phyloP scores from a whole-genome alignment of 2,329 filamentous ascomycete genomes.

The Venturia aucupariae region DNA sequence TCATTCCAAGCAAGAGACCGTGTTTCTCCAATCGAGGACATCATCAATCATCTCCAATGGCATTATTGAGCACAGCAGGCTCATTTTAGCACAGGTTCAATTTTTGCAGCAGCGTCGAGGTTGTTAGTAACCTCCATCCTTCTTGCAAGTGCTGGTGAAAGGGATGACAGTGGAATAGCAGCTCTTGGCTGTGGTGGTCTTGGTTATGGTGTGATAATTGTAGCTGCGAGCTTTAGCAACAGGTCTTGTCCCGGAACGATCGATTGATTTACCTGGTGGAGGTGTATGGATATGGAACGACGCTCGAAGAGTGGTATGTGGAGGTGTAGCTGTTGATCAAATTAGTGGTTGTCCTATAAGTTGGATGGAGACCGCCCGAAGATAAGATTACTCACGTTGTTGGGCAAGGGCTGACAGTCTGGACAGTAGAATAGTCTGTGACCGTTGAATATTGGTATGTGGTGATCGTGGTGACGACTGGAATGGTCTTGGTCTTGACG shows the following conservation, averaged over 20 bases:
- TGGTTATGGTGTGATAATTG: neutral
- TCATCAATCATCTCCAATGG: neutral
- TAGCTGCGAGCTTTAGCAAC: neutral
- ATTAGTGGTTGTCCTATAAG: neutral
- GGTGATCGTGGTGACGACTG: neutral
- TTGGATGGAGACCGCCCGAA: neutral
- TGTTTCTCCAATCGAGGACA: neutral
- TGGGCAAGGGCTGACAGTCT: neutral
- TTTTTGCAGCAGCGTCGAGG: neutral
- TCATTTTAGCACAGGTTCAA: neutral
- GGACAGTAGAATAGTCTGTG: neutral
- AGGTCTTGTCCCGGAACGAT: neutral
- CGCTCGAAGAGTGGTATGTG: neutral
- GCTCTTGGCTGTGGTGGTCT: neutral
- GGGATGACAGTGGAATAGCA: neutral
- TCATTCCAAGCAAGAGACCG: neutral
- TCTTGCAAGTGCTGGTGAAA: neutral
- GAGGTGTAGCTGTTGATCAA: neutral
- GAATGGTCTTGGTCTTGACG: neutral
- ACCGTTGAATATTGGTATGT: neutral
- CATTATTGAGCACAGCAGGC: neutral
- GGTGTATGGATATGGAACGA: neutral
- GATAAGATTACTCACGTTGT: neutral
- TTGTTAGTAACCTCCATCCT: neutral
- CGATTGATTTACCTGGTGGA: neutral